phyloP scores from a whole-genome alignment of 2,329 filamentous ascomycete species.

The Lecanicillium sp. region DNA sequence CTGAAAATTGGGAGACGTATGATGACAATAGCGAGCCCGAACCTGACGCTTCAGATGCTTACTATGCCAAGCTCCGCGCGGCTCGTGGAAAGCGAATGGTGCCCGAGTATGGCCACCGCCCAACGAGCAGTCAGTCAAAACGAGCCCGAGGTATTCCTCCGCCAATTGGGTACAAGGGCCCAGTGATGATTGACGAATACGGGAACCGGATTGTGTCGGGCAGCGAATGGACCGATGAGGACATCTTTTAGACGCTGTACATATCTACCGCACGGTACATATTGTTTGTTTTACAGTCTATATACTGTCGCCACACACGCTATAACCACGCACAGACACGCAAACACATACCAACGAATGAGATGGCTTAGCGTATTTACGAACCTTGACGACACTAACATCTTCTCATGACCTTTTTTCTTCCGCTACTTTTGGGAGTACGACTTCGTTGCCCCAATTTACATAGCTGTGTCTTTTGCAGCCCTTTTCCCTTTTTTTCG shows the following conservation, averaged over 20 bases:
- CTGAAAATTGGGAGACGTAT: slow-evolving; percentile 97
- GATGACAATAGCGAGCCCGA: slow-evolving; percentile 75
- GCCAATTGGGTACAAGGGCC: slow-evolving; percentile 34
- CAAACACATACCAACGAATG: not conserved
- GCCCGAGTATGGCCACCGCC: slow-evolving; percentile 37
- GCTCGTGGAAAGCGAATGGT: slow-evolving; percentile 56
- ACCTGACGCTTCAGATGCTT: slow-evolving; percentile 65
- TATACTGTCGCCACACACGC: not conserved
- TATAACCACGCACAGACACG: not conserved
- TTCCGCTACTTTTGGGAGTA: too few relatives aligned
- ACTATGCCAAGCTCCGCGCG: slow-evolving; percentile 70
- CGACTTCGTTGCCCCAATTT: too few relatives aligned
- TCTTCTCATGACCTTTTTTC: too few relatives aligned
- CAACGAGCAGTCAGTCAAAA: slow-evolving; percentile 38
- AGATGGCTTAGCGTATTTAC: too few relatives aligned
- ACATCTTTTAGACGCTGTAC: slow-evolving; percentile 37
- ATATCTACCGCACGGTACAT: not conserved
- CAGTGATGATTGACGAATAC: slow-evolving; percentile 45
- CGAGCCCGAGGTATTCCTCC: slow-evolving; percentile 46
- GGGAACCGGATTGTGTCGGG: slow-evolving; percentile 56
- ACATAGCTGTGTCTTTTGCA: too few relatives aligned
- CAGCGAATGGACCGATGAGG: slow-evolving; percentile 61
- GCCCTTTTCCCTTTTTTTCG: too few relatives aligned
- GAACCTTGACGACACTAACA: too few relatives aligned
- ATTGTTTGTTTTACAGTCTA: too few relatives aligned